phyloP scores from a whole-genome alignment of 2,329 filamentous ascomycete genomes.

The Lecanosticta acicola region DNA sequence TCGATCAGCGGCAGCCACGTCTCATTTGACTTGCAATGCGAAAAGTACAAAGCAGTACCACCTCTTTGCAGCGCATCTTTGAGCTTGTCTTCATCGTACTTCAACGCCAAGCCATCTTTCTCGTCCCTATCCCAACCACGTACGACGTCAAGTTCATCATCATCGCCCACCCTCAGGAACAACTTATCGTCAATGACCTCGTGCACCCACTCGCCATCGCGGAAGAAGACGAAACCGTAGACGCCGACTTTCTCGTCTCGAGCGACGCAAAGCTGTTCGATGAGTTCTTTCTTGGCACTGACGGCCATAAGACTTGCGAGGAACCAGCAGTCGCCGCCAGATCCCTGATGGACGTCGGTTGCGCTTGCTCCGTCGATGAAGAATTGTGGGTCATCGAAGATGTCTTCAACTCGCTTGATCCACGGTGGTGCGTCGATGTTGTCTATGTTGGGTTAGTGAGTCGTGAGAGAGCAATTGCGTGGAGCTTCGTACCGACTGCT shows the following conservation, averaged over 20 bases:
- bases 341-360: conserved; percentile 72
- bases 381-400: conserved; percentile 47
- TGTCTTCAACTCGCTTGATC: conserved; percentile 31
- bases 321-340: conserved; percentile 79
- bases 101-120: conserved; percentile 22
- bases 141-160: conserved; percentile 59
- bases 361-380: conserved; percentile 68
- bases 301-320: conserved; percentile 74
- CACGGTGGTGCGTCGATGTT: conserved; percentile 27
- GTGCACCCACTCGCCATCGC: conserved; percentile 85
- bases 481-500: conserved; percentile 6
- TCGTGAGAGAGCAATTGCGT: neutral
- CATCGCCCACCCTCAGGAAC: conserved; percentile 74
- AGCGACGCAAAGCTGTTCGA: conserved; percentile 68
- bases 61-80: conserved; percentile 59
- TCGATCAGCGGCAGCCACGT: conserved; percentile 77
- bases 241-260: conserved; percentile 69
- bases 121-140: conserved; percentile 24
- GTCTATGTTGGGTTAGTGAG: conserved; percentile 5
- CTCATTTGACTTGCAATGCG: conserved; percentile 69
- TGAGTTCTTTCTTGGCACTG: conserved; percentile 68
- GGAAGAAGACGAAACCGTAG: conserved; percentile 79
- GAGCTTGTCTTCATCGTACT: conserved; percentile 46
- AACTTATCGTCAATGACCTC: conserved; percentile 89
- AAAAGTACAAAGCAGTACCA: conserved; percentile 72